Conservation (phyloP, 305 asterid genomes). For the Solanum hybrid region DNA sequence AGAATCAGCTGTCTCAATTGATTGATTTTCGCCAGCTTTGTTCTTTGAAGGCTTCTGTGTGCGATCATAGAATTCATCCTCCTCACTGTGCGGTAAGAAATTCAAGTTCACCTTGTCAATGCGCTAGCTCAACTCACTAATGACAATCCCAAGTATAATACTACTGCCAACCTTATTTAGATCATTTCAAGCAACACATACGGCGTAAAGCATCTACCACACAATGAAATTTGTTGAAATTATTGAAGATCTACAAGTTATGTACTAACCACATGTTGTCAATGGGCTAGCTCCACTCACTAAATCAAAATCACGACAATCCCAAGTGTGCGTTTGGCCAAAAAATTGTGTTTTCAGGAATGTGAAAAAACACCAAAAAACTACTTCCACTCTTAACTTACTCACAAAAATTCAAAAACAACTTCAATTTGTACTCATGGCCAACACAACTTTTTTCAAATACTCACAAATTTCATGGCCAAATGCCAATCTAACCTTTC, state of each 20-base stretch:
- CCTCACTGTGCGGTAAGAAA: conserved; percentile 50
- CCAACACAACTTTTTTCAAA: background rate
- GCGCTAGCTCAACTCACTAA: background rate
- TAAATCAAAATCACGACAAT: background rate
- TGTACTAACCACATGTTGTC: conserved; percentile 29
- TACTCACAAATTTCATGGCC: background rate
- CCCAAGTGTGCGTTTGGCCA: background rate
- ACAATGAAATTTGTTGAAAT: background rate
- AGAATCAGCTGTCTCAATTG: conserved; percentile 92
- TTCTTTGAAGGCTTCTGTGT: conserved; percentile 53
- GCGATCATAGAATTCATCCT: conserved; percentile 91
- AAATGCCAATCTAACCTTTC: background rate
- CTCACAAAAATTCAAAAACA: background rate
- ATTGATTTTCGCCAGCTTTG: conserved; percentile 54
- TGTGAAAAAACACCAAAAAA: background rate
- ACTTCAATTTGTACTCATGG: background rate
- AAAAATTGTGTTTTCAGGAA: background rate
- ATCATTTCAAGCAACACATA: background rate
- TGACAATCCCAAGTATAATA: background rate
- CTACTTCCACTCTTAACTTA: background rate
- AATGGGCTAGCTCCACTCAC: background rate
- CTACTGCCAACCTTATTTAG: background rate
- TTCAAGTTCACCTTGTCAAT: background rate
- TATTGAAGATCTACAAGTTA: background rate
- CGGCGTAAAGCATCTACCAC: background rate